Evolutionary conservation across 1,139 yeast species (phyloP).

Genomic region (Hyphopichia pseudoburtonii): DNA sequence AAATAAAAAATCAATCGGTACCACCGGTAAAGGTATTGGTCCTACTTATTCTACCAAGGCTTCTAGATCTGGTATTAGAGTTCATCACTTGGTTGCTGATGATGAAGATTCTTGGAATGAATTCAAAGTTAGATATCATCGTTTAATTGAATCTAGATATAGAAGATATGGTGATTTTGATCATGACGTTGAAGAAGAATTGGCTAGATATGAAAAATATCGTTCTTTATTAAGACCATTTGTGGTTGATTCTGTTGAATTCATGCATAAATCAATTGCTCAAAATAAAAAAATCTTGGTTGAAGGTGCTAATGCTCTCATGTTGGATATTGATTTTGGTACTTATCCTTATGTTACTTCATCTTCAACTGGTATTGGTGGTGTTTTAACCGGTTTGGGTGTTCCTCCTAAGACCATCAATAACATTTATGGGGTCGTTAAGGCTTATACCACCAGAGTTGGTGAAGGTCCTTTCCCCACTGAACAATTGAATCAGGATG

Average conservation of each 20-base stretch:
- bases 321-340: slow-evolving; percentile 97
- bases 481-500: slow-evolving; percentile 85
- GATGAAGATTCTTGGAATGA: slow-evolving; percentile 93
- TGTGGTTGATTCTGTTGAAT: slow-evolving; percentile 89
- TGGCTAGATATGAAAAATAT: slow-evolving; percentile 71
- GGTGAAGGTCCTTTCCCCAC: slow-evolving; percentile 99
- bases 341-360: slow-evolving; percentile 98
- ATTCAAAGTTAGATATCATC: slow-evolving; percentile 74
- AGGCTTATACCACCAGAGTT: slow-evolving; percentile 97
- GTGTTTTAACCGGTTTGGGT: slow-evolving; percentile 96
- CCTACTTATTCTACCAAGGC: slow-evolving; percentile 98
- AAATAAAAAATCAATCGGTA: slow-evolving; percentile 90
- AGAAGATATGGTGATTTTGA: slow-evolving; percentile 93
- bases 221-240: slow-evolving; percentile 79
- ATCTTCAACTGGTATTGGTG: slow-evolving; percentile 94
- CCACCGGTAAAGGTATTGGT: slow-evolving; percentile 99
- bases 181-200: slow-evolving; percentile 78
- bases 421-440: slow-evolving; percentile 91
- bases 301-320: slow-evolving; percentile 98
- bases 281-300: slow-evolving; percentile 82
- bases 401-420: slow-evolving; percentile 81
- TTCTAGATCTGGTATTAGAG: slow-evolving; percentile 93
- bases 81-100: slow-evolving; percentile 89
- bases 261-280: slow-evolving; percentile 81
- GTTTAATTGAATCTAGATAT: slow-evolving; percentile 76